Percentiles rank a stretch among this genome's conserved stretches.
Conservation (phyloP, 768 basidiomycete species). For the Coprinopsis sp. region DNA sequence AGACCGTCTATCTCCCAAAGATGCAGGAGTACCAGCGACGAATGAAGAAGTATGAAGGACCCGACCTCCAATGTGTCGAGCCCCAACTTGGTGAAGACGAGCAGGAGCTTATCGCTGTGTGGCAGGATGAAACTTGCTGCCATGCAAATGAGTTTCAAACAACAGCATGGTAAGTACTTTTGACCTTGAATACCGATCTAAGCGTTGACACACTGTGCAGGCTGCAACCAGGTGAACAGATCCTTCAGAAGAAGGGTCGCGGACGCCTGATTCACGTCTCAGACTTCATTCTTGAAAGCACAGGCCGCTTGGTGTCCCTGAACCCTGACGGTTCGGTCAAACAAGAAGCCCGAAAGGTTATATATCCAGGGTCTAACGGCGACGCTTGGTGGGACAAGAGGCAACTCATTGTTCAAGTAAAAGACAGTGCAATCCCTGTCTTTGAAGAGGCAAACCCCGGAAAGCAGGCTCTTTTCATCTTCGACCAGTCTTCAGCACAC, state of each 20-base stretch:
- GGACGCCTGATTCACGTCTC: slow-evolving; percentile 36
- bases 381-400: slow-evolving; percentile 36
- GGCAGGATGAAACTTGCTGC: slow-evolving; percentile 29
- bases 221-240: slow-evolving; percentile 15
- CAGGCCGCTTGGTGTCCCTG: slow-evolving; percentile 24
- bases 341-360: slow-evolving; percentile 30
- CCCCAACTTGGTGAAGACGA: slow-evolving; percentile 22
- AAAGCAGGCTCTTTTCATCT: slow-evolving; percentile 30
- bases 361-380: slow-evolving; percentile 31
- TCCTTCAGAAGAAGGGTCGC: slow-evolving; percentile 25
- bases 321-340: slow-evolving; percentile 21
- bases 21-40: slow-evolving; percentile 17
- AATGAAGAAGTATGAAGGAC: slow-evolving; percentile 19
- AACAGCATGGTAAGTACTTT: slow-evolving; percentile 4
- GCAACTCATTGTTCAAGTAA: slow-evolving; percentile 31
- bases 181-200: not conserved
- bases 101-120: slow-evolving; percentile 20
- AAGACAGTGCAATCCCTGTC: slow-evolving; percentile 25
- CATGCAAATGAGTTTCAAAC: slow-evolving; percentile 22
- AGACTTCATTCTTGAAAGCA: slow-evolving; percentile 33
- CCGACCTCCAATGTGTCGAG: slow-evolving; percentile 13
- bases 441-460: slow-evolving; percentile 33
- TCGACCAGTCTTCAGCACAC: slow-evolving; percentile 41
- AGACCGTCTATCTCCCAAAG: slow-evolving; percentile 23
- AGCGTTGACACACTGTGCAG: not conserved